phyloP scores from a whole-genome alignment of 2,329 filamentous ascomycete genomes.

The Fusarium sp. region DNA sequence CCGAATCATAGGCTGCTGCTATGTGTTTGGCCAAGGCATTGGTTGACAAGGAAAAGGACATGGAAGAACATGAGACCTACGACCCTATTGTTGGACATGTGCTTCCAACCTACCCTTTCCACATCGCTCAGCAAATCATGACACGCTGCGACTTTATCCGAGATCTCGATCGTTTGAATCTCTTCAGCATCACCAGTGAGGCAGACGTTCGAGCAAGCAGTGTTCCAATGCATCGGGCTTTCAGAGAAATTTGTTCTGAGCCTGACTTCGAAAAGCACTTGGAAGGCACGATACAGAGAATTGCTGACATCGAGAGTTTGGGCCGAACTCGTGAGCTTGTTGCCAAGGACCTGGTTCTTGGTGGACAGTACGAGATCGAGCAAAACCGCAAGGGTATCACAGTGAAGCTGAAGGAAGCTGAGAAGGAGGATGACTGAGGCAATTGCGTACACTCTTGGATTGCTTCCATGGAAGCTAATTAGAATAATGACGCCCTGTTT shows the following conservation, averaged over 20 bases:
- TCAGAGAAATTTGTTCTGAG: conserved; percentile 82
- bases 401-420: conserved; percentile 58
- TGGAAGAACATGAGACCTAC: conserved; percentile 68
- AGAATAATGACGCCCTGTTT: conserved; percentile 12
- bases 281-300: conserved; percentile 84
- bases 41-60: conserved; percentile 80
- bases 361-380: conserved; percentile 80
- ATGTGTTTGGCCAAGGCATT: conserved; percentile 94
- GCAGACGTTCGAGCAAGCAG: conserved; percentile 92
- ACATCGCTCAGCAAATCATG: conserved; percentile 91
- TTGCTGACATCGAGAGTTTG: conserved; percentile 91
- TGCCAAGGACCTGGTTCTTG: conserved; percentile 90
- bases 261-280: conserved; percentile 85
- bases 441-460: not conserved
- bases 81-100: conserved; percentile 76
- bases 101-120: conserved; percentile 83
- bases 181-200: conserved; percentile 91
- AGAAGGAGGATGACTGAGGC: conserved; percentile 50
- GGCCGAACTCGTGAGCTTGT: conserved; percentile 95
- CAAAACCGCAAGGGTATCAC: conserved; percentile 55
- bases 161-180: conserved; percentile 89
- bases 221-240: conserved; percentile 95
- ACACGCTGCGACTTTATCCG: conserved; percentile 95
- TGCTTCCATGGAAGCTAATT: not conserved
- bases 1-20: conserved; percentile 74